Evolutionary conservation across 2,329 filamentous ascomycete species (phyloP), one percentile per base, ranked within the genome.

Genomic region (Neurospora sp.): DNA sequence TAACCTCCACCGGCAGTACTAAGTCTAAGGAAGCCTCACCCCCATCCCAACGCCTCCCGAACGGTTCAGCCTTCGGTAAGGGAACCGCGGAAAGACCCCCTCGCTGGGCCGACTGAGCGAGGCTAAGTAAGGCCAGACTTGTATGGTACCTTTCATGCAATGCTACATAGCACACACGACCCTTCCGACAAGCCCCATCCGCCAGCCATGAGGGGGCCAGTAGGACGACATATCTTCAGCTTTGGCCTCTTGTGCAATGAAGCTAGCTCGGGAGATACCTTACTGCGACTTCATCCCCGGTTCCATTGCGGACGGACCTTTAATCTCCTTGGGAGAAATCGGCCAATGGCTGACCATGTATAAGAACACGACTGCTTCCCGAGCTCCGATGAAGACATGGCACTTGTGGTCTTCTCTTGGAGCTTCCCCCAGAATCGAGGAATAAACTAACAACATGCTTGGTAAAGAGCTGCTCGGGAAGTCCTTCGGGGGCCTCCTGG

Each of bases 401-500:
- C 43, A 19, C 43, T 19, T 28, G 10, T 10, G 5, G n/a, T 23
- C 43, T 28, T 23, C 43, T 23, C 43, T 52, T 19, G 19, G 43
- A 52, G 10, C n/a, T 23, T 23, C 1, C 5, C 10, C 43, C n/a
- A 13, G 4, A 52, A 28, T 13, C 43, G 10, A 52, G 19, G 43
- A 52, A 11, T 15, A 52, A 28, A 28, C 43, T 2, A 52, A 52
- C 43, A 52, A 23, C n/a, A 52, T 52, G 10, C 6, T 7, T 23
- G 43, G 43, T 52, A 8, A 23, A 52, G 43, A 52, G n/a, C 43
- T 23, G 19, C 19, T 28, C 43, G 43, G 43, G 43, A 28, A 28
- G 43, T 52, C 43, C 43, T 52, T 70, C 3, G 68, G 68, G 23
- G 68, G 67, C 36, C 15, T 72, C 43, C 38, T 72, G 11, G 36